Base-by-base conservation (phyloP, 345 rosid species). In the Pistacia integerrima region DNA sequence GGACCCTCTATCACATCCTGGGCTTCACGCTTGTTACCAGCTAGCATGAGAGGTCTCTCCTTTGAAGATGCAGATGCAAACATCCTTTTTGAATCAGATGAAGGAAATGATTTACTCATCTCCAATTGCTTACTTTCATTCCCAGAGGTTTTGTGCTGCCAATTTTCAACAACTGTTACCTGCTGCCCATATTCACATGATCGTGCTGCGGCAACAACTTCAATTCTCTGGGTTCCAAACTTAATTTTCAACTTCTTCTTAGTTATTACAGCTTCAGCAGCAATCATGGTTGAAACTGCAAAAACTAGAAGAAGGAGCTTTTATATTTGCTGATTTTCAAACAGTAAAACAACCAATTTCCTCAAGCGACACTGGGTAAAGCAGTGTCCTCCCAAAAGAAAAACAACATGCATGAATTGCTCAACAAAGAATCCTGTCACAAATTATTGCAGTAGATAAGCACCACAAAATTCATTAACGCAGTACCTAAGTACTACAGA, bases 191-290 rank as follows among this genome's bases (percentile, higher is more conserved):
- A 22, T 58, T 76, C 79, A 76, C 79, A 73, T 35, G 80, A 72
- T 65, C 51, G 79, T 3, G 78, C 18, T 20, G 57, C 84, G 35
- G 80, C 28, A 44, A 56, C 76, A 57, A 72, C 78, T 75, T 85
- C 85, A 67, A 79, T 28, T 5, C 81, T 83, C 73, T 81, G 86
- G 66, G 81, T 66, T 9, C 93, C 76, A 70, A 91, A 82, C 76
- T 90, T 94, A 59, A 88, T 85, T 82, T 81, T 93, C 78, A 94
- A 63, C 78, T 81, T 88, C 35, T 81, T 81, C 82, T 84, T 78
- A 4, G 82, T 65, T 5, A 77, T 78, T 66, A 87, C 82, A 73
- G 82, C 66, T 70, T 83, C 83, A 0, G 89, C 63, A 74, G 85
- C 78, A 52, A 82, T 83, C 90, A 85, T 82, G 70, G 48, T 83